phyloP scores from a whole-genome alignment of 441 rosid genomes.

The Metrosideros polymorpha region DNA sequence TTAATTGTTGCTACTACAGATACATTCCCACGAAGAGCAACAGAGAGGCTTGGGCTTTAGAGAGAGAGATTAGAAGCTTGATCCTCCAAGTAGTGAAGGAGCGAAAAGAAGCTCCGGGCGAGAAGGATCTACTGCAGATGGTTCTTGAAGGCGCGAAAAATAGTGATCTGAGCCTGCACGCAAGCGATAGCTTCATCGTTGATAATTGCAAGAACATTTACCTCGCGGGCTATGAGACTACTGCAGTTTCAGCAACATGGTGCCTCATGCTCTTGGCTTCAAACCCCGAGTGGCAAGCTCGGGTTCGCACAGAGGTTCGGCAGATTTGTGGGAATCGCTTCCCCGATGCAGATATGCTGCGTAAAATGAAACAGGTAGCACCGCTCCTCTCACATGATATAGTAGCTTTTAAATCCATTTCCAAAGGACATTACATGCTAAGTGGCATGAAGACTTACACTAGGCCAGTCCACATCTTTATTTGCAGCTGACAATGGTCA shows the following conservation, averaged over 20 bases:
- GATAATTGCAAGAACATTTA: constrained; percentile 33
- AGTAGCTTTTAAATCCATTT: neutral
- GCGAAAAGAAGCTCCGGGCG: neutral
- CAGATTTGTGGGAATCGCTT: neutral
- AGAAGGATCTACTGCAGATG: constrained; percentile 16
- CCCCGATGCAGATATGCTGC: neutral
- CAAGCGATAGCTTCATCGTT: constrained; percentile 3
- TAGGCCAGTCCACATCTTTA: neutral
- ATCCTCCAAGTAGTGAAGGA: constrained; percentile 7
- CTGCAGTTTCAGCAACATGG: constrained; percentile 17
- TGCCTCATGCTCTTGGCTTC: constrained; percentile 20
- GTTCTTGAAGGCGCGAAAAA: constrained; percentile 9
- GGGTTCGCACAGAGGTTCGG: constrained; percentile 2
- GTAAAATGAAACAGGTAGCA: constrained; percentile 17
- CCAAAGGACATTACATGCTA: neutral
- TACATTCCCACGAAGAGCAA: constrained; percentile 15
- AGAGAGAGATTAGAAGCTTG: constrained; percentile 10
- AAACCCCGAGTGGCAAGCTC: constrained; percentile 23
- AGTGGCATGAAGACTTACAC: neutral
- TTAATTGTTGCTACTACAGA: neutral
- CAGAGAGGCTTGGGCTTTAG: constrained; percentile 11
- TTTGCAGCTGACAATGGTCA: constrained; percentile 10
- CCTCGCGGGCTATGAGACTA: constrained; percentile 21
- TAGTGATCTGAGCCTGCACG: neutral
- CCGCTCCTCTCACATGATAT: neutral